phyloP scores from a whole-genome alignment of 2,329 filamentous ascomycete species.

The Claviceps capensis region DNA sequence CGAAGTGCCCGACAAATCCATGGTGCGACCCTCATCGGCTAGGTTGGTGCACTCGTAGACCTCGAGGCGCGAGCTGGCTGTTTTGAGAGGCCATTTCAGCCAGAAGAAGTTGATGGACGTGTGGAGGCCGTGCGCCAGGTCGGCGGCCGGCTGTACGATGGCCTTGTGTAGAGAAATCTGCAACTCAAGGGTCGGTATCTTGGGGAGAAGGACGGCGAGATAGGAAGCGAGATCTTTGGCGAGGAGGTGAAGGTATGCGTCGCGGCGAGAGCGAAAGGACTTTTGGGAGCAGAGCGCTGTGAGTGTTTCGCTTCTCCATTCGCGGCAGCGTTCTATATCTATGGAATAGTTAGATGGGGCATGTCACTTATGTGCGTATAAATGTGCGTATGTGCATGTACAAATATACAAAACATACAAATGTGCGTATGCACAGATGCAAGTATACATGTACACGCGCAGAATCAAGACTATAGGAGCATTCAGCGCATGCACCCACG shows the following conservation, averaged over 20 bases:
- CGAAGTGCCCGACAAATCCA: conserved; percentile 18
- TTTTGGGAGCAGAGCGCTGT: conserved; percentile 19
- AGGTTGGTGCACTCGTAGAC: conserved; percentile 24
- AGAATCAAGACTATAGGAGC: not conserved
- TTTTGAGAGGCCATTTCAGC: conserved; percentile 24
- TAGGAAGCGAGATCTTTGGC: conserved; percentile 21
- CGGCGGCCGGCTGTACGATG: conserved; percentile 22
- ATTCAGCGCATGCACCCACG: too few relatives aligned
- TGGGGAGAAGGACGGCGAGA: conserved; percentile 18
- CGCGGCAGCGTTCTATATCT: conserved; percentile 21
- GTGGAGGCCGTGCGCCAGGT: conserved; percentile 23
- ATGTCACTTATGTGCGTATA: not conserved
- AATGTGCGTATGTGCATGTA: too few relatives aligned
- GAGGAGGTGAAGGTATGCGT: conserved; percentile 16
- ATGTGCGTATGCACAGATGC: not conserved
- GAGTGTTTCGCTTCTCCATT: conserved; percentile 25
- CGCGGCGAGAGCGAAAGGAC: conserved; percentile 17
- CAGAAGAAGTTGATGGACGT: conserved; percentile 20
- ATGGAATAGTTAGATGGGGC: not conserved
- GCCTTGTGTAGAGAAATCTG: conserved; percentile 19
- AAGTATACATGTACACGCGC: not conserved
- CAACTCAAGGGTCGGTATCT: conserved; percentile 14
- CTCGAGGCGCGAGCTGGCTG: conserved; percentile 21
- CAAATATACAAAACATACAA: too few relatives aligned
- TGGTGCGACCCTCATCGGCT: conserved; percentile 15